These are phyloP conservation scores for Sclerotinia glacialis DNA, from an alignment of 2,329 filamentous ascomycete genomes.

Conservation along the genomic window DNA sequence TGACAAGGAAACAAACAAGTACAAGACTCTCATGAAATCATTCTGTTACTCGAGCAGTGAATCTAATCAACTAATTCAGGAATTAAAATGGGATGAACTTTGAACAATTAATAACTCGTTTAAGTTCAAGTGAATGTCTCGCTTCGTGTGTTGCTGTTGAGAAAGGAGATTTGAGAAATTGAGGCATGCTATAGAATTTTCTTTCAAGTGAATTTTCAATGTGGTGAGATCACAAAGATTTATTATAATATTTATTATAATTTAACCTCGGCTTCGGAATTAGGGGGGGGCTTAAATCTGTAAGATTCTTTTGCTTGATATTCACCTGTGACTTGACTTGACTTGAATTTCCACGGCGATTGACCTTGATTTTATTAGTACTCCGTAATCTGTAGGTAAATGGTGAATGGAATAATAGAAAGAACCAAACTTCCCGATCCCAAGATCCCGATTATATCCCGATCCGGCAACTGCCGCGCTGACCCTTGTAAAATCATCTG, in stretches of 20 bases:
- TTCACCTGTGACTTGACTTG: too few relatives aligned
- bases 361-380: neutral
- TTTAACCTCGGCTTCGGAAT: neutral
- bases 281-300: neutral
- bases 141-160: neutral
- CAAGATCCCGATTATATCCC: neutral
- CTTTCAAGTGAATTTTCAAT: neutral
- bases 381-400: too few relatives aligned
- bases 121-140: neutral
- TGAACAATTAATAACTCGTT: neutral
- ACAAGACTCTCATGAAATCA: neutral
- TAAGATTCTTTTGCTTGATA: neutral
- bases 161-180: neutral
- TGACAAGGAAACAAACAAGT: neutral
- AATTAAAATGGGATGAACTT: too few relatives aligned
- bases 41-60: neutral
- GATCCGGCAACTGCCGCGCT: slow-evolving; percentile 1
- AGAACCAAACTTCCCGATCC: too few relatives aligned
- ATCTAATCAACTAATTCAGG: neutral
- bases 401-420: neutral
- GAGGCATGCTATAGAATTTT: neutral
- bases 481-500: neutral
- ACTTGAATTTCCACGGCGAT: neutral
- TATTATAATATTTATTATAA: too few relatives aligned
- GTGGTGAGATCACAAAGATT: neutral